phyloP scores from a whole-genome alignment of 306 rosid genomes.

The Cajanus cajan region DNA sequence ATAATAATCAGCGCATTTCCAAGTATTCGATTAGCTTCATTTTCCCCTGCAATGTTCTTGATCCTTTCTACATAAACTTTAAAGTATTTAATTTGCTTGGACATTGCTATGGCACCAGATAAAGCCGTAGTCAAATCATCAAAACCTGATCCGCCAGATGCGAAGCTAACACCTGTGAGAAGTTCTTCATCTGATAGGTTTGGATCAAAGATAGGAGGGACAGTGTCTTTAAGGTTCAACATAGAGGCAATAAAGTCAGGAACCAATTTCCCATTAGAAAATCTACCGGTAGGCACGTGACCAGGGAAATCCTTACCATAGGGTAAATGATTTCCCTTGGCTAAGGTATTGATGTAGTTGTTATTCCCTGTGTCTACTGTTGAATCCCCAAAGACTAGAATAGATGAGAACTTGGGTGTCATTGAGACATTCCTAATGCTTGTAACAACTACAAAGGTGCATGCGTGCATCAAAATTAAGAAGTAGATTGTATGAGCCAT shows the following conservation, averaged over 20 bases:
- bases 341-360: slow-evolving; percentile 45
- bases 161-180: slow-evolving; percentile 64
- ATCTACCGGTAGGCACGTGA: slow-evolving; percentile 61
- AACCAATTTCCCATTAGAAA: slow-evolving; percentile 58
- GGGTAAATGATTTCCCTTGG: slow-evolving; percentile 54
- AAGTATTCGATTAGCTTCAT: slow-evolving; percentile 34
- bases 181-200: slow-evolving; percentile 42
- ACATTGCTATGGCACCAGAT: slow-evolving; percentile 37
- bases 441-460: slow-evolving; percentile 22
- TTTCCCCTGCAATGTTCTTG: slow-evolving; percentile 44
- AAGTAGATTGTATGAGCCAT: slow-evolving; percentile 39
- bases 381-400: slow-evolving; percentile 70
- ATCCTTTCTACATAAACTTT: slow-evolving; percentile 46
- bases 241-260: slow-evolving; percentile 56
- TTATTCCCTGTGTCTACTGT: slow-evolving; percentile 63
- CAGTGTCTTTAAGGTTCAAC: slow-evolving; percentile 46
- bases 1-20: slow-evolving; percentile 45
- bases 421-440: slow-evolving; percentile 10
- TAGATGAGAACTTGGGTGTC: slow-evolving; percentile 43
- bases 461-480: slow-evolving; percentile 28
- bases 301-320: slow-evolving; percentile 60
- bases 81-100: slow-evolving; percentile 51
- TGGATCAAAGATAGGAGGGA: slow-evolving; percentile 60
- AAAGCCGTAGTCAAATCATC: slow-evolving; percentile 48
- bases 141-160: slow-evolving; percentile 50